phyloP scores from a whole-genome alignment of 2,329 filamentous ascomycete genomes.

The Lizonia empirigonia region DNA sequence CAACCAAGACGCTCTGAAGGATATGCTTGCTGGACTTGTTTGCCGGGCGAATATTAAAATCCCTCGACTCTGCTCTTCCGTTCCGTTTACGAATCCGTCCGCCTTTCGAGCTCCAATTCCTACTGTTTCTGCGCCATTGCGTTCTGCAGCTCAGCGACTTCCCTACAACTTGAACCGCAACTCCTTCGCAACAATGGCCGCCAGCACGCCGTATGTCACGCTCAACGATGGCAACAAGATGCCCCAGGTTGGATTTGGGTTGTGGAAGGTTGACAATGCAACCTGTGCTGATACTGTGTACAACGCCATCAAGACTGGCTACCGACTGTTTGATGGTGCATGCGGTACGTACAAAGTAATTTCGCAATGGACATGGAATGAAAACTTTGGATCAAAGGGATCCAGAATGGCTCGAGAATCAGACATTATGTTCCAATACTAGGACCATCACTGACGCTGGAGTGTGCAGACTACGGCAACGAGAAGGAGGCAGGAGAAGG shows the following conservation, averaged over 20 bases:
- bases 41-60: conserved; percentile 34
- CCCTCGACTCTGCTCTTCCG: conserved; percentile 21
- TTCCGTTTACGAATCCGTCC: neutral
- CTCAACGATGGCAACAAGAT: conserved; percentile 64
- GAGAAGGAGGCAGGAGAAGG: conserved; percentile 46
- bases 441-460: conserved; percentile 8
- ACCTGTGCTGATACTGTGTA: conserved; percentile 78
- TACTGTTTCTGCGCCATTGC: conserved; percentile 10
- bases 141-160: conserved; percentile 11
- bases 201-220: conserved; percentile 36
- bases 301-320: conserved; percentile 54
- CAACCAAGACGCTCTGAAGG: conserved; percentile 21
- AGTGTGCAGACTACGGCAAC: conserved; percentile 44
- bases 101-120: conserved; percentile 17
- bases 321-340: conserved; percentile 39
- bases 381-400: neutral
- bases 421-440: neutral
- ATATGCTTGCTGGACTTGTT: conserved; percentile 26
- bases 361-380: neutral
- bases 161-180: conserved; percentile 8
- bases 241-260: conserved; percentile 76
- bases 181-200: conserved; percentile 33
- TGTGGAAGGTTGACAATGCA: conserved; percentile 83
- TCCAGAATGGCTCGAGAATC: neutral
- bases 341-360: conserved; percentile 11